Percentiles rank a stretch among this genome's conserved stretches.
These are phyloP conservation scores for Barnettozyma botsteinii DNA, from an alignment of 805 yeast genomes.

Conservation along the genomic window DNA sequence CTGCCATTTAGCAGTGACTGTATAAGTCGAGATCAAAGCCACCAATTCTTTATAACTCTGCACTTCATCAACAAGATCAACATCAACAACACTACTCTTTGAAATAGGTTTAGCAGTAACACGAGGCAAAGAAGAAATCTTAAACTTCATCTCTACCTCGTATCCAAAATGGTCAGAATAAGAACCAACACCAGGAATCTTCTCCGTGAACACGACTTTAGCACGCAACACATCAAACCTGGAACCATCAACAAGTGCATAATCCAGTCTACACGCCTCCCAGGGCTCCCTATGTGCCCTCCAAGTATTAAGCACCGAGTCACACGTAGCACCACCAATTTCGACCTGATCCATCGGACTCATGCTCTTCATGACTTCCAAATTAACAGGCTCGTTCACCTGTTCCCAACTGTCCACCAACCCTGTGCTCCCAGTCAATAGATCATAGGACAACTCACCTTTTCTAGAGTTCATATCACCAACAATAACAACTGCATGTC, in stretches of 20 bases:
- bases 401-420: constrained; percentile 80
- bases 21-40: constrained; percentile 31
- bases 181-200: constrained; percentile 61
- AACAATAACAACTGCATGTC: constrained; percentile 81
- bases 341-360: constrained; percentile 57
- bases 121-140: no score
- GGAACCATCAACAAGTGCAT: constrained; percentile 67
- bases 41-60: constrained; percentile 3
- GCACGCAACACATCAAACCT: constrained; percentile 54
- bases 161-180: constrained; percentile 94
- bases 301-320: constrained; percentile 85
- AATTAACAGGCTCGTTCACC: constrained; percentile 44
- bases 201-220: constrained; percentile 67
- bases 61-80: neutral
- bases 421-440: constrained; percentile 64
- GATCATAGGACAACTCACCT: constrained; percentile 71
- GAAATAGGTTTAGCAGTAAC: no score
- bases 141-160: constrained; percentile 34
- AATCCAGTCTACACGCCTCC: constrained; percentile 75
- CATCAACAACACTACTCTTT: no score
- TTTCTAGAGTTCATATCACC: constrained; percentile 93
- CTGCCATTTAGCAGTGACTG: constrained; percentile 53
- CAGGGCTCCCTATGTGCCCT: constrained; percentile 35
- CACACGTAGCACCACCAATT: constrained; percentile 84
- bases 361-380: constrained; percentile 38